Base-by-base conservation (phyloP, 108 stramenopile genomes). In the Aurantiochytrium sp. region DNA sequence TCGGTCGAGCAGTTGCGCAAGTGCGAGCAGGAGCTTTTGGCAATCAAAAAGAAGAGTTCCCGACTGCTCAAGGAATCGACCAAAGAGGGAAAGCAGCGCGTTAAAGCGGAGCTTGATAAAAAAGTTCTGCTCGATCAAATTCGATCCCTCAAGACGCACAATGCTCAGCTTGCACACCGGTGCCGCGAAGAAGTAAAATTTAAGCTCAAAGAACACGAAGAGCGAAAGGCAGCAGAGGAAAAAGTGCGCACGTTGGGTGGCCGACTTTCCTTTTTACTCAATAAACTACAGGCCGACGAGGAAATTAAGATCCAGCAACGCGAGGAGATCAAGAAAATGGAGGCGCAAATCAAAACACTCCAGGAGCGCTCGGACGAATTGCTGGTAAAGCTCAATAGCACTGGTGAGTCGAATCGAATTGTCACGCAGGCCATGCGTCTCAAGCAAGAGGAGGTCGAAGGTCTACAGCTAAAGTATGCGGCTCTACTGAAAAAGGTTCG, bases 271-370 rank as follows among this genome's bases (percentile, higher is more conserved):
- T 95, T 96, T 59, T 90, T 96, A 1, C 92, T 96, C 55, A 96
- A 96, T 88, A 94, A 93, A 88, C 93, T 96, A 87, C 95, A 96
- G 76, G 90, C 94, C 47, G 95, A 96, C 89, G 95, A 96, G 87
- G 95, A 96, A 89, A 92, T 93, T 6, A 92, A 89, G 60, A 89
- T 94, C 55, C 89, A 91, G n/a, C 95, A 93, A 51, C 92, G 91
- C 49, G 95, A 94, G 64, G 95, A 96, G 53, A 60, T 92, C 35
- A 95, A 95, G 88, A 95, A 95, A 71, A 88, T 95, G 43, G 94
- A 96, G 64, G 93, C 89, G 19, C 94, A 96, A 89, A 88, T 96
- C 23, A 91, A 94, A 60, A 88, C 72, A 35, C 58, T 91, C 19
- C 72, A 92, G 44, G 92, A 93, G 58, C 91, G 93, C 35, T 88